Conservation (phyloP, 192 early-diverging fungal genomes). For the Entomortierella chlamydospora region DNA sequence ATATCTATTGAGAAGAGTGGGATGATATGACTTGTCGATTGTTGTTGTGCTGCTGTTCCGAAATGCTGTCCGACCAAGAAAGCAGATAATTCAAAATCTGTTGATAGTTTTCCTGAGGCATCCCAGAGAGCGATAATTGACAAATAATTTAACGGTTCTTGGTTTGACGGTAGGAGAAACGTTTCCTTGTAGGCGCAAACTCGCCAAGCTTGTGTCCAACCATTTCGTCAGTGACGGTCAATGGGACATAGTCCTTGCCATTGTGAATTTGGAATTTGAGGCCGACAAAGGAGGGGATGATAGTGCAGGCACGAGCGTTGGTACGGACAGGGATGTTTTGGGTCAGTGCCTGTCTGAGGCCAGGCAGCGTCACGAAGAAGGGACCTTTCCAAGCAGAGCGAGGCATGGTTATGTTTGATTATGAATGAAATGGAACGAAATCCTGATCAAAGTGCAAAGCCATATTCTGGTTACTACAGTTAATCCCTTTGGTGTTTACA, state of each 20-base stretch:
- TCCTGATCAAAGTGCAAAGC: not conserved
- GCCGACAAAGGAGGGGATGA: constrained; percentile 91
- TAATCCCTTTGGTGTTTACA: not conserved
- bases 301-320: constrained; percentile 84
- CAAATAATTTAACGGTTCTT: constrained; percentile 74
- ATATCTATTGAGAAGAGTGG: no score
- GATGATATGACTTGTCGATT: no score
- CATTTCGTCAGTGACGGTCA: constrained; percentile 92
- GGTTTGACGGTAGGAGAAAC: constrained; percentile 82
- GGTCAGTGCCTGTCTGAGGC: constrained; percentile 70
- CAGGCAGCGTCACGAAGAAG: constrained; percentile 66
- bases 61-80: no score
- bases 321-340: constrained; percentile 76
- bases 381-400: constrained; percentile 81
- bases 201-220: constrained; percentile 95
- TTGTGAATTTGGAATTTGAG: constrained; percentile 93
- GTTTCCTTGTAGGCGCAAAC: constrained; percentile 90
- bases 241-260: constrained; percentile 89
- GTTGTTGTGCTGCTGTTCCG: no score
- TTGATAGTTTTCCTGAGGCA: not conserved
- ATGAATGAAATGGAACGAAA: not conserved
- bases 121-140: no score
- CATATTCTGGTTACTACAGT: no score
- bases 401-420: constrained; percentile 47
- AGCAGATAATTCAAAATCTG: no score